These are phyloP conservation scores for Thuja plicata DNA, from an alignment of 83 land plant species.

Conservation along the genomic window DNA sequence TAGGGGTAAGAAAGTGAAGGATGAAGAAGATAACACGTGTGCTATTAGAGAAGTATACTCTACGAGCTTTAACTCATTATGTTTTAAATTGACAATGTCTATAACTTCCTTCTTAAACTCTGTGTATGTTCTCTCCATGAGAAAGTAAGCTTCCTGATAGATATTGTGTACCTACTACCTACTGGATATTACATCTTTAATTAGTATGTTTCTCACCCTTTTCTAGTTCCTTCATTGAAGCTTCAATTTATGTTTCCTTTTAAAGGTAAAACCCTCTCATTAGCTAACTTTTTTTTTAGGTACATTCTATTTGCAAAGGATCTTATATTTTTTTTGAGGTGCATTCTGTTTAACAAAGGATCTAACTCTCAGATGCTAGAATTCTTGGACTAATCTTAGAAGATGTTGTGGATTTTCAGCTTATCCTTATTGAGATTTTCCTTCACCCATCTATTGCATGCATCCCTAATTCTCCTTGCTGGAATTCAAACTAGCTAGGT, in stretches of 20 bases:
- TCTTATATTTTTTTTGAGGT: background rate
- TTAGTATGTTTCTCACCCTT: background rate
- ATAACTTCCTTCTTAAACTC: background rate
- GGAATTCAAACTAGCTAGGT: background rate
- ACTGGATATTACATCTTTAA: background rate
- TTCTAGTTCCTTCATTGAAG: background rate
- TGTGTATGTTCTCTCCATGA: background rate
- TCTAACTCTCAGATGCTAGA: background rate
- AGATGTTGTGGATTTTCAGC: background rate
- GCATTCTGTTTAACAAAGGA: background rate
- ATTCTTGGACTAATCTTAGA: background rate
- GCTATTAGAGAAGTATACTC: slow-evolving; percentile 81
- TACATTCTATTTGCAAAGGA: too few relatives aligned
- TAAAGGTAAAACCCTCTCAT: background rate
- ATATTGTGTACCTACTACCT: background rate
- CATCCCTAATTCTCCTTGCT: background rate
- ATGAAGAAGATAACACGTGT: slow-evolving; percentile 90
- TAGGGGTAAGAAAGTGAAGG: slow-evolving; percentile 94
- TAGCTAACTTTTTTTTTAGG: too few relatives aligned
- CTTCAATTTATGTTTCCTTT: background rate
- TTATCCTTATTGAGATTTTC: background rate
- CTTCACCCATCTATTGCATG: too few relatives aligned
- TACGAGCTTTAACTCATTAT: background rate
- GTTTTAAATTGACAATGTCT: background rate
- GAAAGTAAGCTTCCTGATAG: background rate